A percentile compares a stretch with the other conserved stretches of the same genome.
Conservation (phyloP, 768 basidiomycete species). For the Agrocybe praecox region DNA sequence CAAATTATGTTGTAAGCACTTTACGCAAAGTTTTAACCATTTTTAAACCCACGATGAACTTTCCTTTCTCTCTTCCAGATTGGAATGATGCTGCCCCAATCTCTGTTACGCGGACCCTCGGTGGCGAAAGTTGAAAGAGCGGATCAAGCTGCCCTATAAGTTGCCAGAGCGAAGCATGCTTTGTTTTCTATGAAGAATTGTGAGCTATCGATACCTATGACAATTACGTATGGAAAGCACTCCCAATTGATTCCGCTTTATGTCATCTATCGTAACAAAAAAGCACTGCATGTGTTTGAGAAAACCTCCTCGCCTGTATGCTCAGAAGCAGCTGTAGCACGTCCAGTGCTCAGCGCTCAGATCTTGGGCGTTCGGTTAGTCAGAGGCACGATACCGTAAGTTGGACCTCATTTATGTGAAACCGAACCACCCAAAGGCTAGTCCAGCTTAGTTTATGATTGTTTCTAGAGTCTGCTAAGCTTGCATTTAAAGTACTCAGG, state of each 20-base stretch:
- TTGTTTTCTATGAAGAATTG: neutral
- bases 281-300: too few relatives aligned
- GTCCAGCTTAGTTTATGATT: too few relatives aligned
- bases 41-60: neutral
- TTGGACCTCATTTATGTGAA: too few relatives aligned
- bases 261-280: too few relatives aligned
- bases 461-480: too few relatives aligned
- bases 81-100: slow-evolving; percentile 58
- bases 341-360: too few relatives aligned
- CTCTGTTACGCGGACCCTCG: slow-evolving; percentile 30
- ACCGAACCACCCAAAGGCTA: too few relatives aligned
- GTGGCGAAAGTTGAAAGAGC: slow-evolving; percentile 1
- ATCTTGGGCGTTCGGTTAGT: too few relatives aligned
- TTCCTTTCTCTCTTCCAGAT: slow-evolving; percentile 32
- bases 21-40: neutral
- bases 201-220: neutral
- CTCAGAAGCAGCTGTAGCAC: too few relatives aligned
- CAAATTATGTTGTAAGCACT: slow-evolving; percentile 57
- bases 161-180: neutral
- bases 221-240: neutral
- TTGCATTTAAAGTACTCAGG: neutral
- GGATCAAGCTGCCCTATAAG: neutral
- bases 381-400: too few relatives aligned
- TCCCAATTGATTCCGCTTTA: too few relatives aligned
- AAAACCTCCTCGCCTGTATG: too few relatives aligned